Evolutionary conservation across 192 early-diverging fungal genomes (phyloP).

Genomic region (Paraglomus brasilianum): DNA sequence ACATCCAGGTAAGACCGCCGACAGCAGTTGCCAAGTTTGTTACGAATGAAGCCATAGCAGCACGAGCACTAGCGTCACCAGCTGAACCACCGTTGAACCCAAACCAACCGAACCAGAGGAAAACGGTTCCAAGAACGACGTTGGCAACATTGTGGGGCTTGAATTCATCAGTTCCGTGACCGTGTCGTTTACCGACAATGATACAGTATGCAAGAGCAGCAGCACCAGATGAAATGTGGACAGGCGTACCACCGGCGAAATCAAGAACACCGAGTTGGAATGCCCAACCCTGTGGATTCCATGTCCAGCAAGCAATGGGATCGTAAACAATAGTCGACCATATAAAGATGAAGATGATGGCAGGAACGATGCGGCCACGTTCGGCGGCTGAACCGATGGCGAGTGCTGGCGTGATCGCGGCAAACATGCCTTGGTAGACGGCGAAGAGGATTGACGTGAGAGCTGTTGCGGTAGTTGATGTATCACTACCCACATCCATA

Average conservation of each 20-base stretch:
- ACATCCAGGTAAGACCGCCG: conserved; percentile 82
- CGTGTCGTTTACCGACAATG: conserved; percentile 78
- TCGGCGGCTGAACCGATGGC: conserved; percentile 91
- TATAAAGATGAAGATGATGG: conserved; percentile 86
- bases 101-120: conserved; percentile 97
- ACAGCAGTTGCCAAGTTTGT: conserved; percentile 84
- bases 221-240: conserved; percentile 90
- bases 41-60: conserved; percentile 80
- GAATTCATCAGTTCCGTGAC: conserved; percentile 66
- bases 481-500: conserved; percentile 43
- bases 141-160: conserved; percentile 90
- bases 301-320: conserved; percentile 94
- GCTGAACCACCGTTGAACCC: conserved; percentile 94
- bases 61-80: conserved; percentile 75
- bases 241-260: conserved; percentile 96
- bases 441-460: conserved; percentile 50
- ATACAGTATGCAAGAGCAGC: conserved; percentile 87
- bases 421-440: conserved; percentile 92
- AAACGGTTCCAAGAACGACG: conserved; percentile 84
- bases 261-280: conserved; percentile 80
- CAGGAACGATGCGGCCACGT: conserved; percentile 80
- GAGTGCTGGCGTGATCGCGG: conserved; percentile 86
- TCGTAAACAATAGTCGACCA: conserved; percentile 95
- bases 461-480: conserved; percentile 52
- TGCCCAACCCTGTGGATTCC: conserved; percentile 85